phyloP scores from a whole-genome alignment of 179 eudicot genomes.

The Vitellaria paradoxa region DNA sequence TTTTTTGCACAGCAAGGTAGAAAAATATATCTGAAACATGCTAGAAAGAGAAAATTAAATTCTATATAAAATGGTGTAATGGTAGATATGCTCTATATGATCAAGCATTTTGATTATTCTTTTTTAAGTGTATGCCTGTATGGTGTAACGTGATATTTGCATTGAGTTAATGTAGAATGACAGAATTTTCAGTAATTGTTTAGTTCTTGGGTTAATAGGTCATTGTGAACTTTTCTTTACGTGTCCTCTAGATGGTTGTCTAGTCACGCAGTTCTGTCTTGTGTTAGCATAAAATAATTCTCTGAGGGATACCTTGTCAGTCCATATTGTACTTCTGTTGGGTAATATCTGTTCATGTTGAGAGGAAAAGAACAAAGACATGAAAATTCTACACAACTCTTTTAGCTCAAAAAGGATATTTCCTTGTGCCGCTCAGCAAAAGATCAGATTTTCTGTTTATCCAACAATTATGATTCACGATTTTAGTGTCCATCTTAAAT shows the following conservation, averaged over 20 bases:
- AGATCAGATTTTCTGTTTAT: background rate
- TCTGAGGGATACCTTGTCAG: background rate
- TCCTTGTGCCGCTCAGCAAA: constrained; percentile 7
- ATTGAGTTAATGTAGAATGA: background rate
- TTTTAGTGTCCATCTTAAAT: background rate
- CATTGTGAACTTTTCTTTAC: background rate
- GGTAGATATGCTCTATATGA: background rate
- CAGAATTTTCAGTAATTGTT: background rate
- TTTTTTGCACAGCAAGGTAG: no score
- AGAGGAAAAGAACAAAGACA: background rate
- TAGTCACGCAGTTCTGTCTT: background rate
- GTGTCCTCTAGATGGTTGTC: background rate
- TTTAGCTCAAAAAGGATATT: constrained; percentile 1
- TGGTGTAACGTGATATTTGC: background rate
- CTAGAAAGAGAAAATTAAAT: background rate
- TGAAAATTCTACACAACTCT: background rate
- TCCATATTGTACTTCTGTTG: background rate
- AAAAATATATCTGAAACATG: background rate
- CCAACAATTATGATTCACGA: background rate
- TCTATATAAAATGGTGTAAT: background rate
- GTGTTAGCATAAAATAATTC: background rate
- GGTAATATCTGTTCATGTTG: background rate
- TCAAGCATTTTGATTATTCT: background rate
- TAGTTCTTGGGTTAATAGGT: background rate
- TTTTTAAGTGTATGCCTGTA: background rate